Base-by-base conservation (phyloP, 306 rosid genomes). In the Cicer chorassanicum region DNA sequence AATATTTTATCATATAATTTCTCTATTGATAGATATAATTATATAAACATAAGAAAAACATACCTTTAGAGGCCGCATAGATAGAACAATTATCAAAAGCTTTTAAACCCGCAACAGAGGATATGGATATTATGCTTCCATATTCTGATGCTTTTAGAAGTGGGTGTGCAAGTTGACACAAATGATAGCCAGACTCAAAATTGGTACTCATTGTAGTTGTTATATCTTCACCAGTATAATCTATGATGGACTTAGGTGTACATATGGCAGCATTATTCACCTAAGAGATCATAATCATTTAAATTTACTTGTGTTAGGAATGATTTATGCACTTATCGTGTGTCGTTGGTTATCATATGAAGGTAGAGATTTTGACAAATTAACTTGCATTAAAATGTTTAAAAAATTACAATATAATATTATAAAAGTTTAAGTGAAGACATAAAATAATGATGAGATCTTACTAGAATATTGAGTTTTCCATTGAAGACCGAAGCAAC, bases 31-130 rank as follows among this genome's bases (percentile, higher is more conserved):
- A 19, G 1, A 19, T 19, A 19, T n/a, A n/a, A n/a, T n/a, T n/a
- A n/a, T n/a, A n/a, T 19, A 19, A 19, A 19, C 1, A 1, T 19
- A 19, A 19, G 21, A 19, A 19, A 19, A 12, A 13, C 56, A 6
- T n/a, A 79, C 96, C 92, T 85, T 87, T 92, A 42, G 92, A 70
- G 14, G 91, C 21, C 1, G 21, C 21, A 19, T 19, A 19, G 21
- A 19, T 19, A 19, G 21, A 19, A 19, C 21, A 19, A 19, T 19
- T 19, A 19, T 19, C 21, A 19, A 19, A 19, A 50, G 90, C 87
- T 19, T 19, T 83, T 3, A 69, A 53, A 40, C 85, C 70, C 0
- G 43, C 4, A 36, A 77, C 12, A 0, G 84, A 85, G 2, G 86
- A 82, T 1, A 59, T 46, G 11, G 80, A 80, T 0, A 85, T 76